Base-by-base conservation (phyloP, 1,284 basidiomycete genomes). In the Boletus semigastroideus region DNA sequence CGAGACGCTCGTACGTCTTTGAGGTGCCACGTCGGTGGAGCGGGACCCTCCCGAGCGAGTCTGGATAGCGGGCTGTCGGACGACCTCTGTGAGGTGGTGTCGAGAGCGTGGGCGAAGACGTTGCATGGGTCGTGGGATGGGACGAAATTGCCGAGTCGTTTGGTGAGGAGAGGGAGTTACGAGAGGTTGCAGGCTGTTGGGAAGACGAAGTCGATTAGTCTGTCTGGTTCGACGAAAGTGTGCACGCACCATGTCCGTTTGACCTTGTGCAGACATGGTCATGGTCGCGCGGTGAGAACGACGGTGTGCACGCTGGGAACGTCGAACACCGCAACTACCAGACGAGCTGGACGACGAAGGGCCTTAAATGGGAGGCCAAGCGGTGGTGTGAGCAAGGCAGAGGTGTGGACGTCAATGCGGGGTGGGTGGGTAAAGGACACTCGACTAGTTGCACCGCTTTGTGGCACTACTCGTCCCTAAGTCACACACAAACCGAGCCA, bases 11-110 rank as follows among this genome's bases (percentile, higher is more conserved):
- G 59, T 90, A 92, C 12, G 84, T 87, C 54, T 79, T 80, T 2
- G 87, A 88, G n/a, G 79, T 89, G 3, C 87, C 88, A 49, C 87
- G 75, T 27, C 84, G 77, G 61, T 90, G 88, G 11, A 90, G 72
- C 0, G 86, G 87, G 8, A 88, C 82, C 38, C 83, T 80, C 10
- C 78, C 62, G 9, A 87, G 76, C 17, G 69, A 61, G 33, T 78
- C 74, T 4, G 81, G 80, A 60, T 87, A 86, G n/a, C 79, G 80
- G 19, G 67, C 59, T 27, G 70, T 62, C 1, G 67, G 60, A 33
- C 69, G 65, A 28, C 71, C 71, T 16, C 64, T 59, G 4, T 74
- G 73, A 2, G 77, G 77, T 0, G 77, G 77, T 0, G 78, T 79
- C 10, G 60, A 56, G 6, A 73, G 75, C 11, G 52, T 27, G 20